phyloP scores from a whole-genome alignment of 176 grass and related monocot species.

The Juncus inflexus region DNA sequence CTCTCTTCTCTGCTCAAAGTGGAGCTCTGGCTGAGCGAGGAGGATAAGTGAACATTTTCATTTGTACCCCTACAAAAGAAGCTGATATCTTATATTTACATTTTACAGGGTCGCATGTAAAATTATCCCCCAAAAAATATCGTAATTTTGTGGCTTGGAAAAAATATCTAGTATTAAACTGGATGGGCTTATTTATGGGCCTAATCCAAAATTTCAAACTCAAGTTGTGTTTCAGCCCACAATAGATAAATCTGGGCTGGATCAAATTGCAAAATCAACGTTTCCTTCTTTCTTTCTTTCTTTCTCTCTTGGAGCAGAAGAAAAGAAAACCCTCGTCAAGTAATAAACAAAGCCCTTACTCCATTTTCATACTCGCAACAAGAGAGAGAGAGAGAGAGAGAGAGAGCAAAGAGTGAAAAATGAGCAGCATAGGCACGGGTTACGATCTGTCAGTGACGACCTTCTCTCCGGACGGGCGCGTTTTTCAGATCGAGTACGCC shows the following conservation, averaged over 20 bases:
- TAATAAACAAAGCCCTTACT: slow-evolving; percentile 22
- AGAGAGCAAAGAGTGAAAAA: slow-evolving; percentile 15
- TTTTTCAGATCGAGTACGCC: slow-evolving; percentile 93
- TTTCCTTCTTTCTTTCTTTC: background rate
- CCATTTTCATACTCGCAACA: slow-evolving; percentile 15
- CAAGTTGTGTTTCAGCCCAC: background rate
- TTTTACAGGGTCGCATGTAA: too few species aligned
- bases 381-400: slow-evolving; percentile 2
- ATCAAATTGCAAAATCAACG: too few species aligned
- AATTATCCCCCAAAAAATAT: too few species aligned
- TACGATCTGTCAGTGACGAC: slow-evolving; percentile 89
- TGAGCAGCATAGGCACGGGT: slow-evolving; percentile 94
- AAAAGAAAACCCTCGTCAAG: slow-evolving; percentile 29
- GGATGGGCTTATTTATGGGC: background rate
- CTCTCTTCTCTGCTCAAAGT: too few species aligned
- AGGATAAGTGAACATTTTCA: too few species aligned
- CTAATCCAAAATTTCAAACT: background rate
- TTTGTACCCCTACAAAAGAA: too few species aligned
- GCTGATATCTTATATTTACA: too few species aligned
- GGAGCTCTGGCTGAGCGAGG: too few species aligned
- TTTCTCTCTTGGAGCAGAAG: slow-evolving; percentile 33
- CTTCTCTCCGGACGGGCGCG: slow-evolving; percentile 77
- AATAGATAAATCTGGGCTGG: background rate
- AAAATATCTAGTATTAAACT: background rate
- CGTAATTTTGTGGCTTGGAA: too few species aligned